Base-by-base conservation (phyloP, 768 basidiomycete genomes). In the Kondoa subrosea region DNA sequence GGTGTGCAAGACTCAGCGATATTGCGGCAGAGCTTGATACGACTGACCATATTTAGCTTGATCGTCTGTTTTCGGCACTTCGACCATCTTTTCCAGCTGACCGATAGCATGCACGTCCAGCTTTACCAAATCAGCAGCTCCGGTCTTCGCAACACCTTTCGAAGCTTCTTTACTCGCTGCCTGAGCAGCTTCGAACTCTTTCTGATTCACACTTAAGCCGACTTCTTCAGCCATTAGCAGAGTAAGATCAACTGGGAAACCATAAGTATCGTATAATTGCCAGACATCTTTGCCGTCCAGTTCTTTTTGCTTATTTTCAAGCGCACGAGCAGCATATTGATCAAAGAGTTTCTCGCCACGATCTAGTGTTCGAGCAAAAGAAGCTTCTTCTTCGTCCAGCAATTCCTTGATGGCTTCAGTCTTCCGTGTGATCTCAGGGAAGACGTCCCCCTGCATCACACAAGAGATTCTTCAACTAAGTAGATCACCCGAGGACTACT, bases 241-340 rank as follows among this genome's bases (percentile, higher is more conserved):
- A 0, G 95, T 99, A 63, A 99, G 79, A 75, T 99, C 95, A 56
- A 89, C 91, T 0, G 95, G 95, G 80, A 99, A 99, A 64, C 95
- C 95, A 75, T 88, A 99, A 0, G 95, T 97, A 76, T 99, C 95
- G 76, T 97, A 97, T 64, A 99, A 78, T 30, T 89, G 83, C 95
- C 95, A 99, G 34, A 96, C 89, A 74, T 99, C 93, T 72, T 86
- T 87, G 29, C 95, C 95, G 68, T 80, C 84, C 32, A 99, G 84
- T 72, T 85, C 83, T 50, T 80, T 85, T 2, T 78, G 73, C 4
- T 85, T 85, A 61, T 81, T 79, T 65, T 85, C 82, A 71, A 81
- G 81, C 8, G 92, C 85, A 33, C 82, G 81, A 30, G 80, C 75
- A 26, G 87, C 88, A 77, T 89, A 95, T 72, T 88, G 84, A 66